phyloP scores from a whole-genome alignment of 257 asterid species.

The Anisodus tanguticus region DNA sequence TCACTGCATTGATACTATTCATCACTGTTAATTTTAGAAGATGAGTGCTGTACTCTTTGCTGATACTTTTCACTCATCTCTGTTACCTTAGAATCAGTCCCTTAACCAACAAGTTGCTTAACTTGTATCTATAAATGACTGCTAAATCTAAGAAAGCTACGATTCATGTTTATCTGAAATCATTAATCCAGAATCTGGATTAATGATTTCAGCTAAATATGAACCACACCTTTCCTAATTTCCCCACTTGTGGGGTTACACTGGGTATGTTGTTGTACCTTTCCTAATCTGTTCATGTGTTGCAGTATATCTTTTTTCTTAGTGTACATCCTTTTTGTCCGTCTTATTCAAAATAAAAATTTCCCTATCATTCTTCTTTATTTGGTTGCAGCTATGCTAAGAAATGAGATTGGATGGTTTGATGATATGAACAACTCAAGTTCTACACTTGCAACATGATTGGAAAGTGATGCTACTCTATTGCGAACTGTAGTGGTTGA shows the following conservation, averaged over 20 bases:
- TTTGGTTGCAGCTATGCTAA: slow-evolving; percentile 78
- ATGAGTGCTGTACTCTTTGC: too few relatives aligned
- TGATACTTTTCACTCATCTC: not conserved
- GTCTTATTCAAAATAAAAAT: not conserved
- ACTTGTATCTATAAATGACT: not conserved
- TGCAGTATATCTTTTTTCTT: not conserved
- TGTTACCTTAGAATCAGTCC: not conserved
- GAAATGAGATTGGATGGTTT: slow-evolving; percentile 96
- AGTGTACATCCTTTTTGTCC: not conserved
- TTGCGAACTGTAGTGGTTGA: slow-evolving; percentile 85
- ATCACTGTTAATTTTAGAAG: too few relatives aligned
- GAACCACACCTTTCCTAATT: not conserved
- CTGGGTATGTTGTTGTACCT: too few relatives aligned
- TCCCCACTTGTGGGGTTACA: too few relatives aligned
- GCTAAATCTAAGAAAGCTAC: not conserved
- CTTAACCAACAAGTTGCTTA: not conserved
- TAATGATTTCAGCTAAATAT: slow-evolving; percentile 17
- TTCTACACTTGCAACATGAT: slow-evolving; percentile 81
- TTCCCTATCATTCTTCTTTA: not conserved
- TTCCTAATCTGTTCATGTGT: not conserved
- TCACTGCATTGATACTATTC: too few relatives aligned
- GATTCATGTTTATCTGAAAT: slow-evolving; percentile 11
- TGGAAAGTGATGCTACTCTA: slow-evolving; percentile 86
- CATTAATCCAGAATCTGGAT: not conserved
- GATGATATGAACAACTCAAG: slow-evolving; percentile 81